Conservation (phyloP, 1,284 basidiomycete species). For the Malassezia dermatis region DNA sequence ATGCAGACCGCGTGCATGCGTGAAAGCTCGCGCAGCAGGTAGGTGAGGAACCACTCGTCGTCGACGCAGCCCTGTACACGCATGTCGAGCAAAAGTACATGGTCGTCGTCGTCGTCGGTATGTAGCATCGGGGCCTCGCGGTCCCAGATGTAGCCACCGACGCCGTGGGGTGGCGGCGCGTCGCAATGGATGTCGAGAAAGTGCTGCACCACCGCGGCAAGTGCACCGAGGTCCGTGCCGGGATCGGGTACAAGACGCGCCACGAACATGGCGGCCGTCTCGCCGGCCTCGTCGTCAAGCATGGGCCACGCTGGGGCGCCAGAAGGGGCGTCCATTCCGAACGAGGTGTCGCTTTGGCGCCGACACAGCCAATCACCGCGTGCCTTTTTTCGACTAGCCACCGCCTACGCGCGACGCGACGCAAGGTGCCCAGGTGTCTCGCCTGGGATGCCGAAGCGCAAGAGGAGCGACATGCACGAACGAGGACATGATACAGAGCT, state of each 20-base stretch:
- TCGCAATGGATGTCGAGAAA: not conserved
- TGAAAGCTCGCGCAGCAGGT: constrained; percentile 52
- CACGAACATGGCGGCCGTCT: constrained; percentile 1
- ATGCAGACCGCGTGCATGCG: constrained; percentile 16
- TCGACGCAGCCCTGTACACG: constrained; percentile 84
- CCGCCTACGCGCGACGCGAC: constrained; percentile 1
- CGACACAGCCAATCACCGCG: not conserved
- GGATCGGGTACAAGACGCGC: not conserved
- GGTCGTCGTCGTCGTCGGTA: not conserved
- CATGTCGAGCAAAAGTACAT: constrained; percentile 59
- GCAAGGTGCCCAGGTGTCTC: not conserved
- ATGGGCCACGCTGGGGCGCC: not conserved
- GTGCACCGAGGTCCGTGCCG: not conserved
- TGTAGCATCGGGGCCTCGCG: constrained; percentile 26
- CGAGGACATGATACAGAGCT: not conserved
- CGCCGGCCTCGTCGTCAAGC: constrained; percentile 4
- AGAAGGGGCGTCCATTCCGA: not conserved
- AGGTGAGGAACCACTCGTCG: constrained; percentile 89
- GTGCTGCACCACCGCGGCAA: not conserved
- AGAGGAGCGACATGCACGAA: not conserved
- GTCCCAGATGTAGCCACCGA: constrained; percentile 40
- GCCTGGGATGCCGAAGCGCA: constrained; percentile 10
- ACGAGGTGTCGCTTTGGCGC: not conserved
- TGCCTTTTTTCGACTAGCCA: not conserved
- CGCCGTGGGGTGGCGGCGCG: not conserved